Base-by-base conservation (phyloP, 768 basidiomycete genomes). In the Boletus patriciae region DNA sequence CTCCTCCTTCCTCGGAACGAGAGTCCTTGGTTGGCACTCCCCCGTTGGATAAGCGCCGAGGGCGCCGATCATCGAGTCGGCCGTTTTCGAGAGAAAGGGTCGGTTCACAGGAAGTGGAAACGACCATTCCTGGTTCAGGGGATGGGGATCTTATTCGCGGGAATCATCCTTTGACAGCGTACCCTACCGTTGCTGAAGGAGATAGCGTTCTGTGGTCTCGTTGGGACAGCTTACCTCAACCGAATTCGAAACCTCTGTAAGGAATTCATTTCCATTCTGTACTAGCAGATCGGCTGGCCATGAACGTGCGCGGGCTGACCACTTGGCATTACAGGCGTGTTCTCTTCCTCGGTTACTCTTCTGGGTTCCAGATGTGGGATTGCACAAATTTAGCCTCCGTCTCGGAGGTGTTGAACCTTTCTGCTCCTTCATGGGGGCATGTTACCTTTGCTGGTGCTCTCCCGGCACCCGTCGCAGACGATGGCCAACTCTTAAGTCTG, bases 321-420 rank as follows among this genome's bases (percentile, higher is more conserved):
- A 1, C 27, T 54, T 19, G 16, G 38, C 29, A 51, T 34, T 53
- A 29, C 33, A 80, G 80, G 42, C 74, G 77, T 25, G 61, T 85
- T 7, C 75, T 86, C 12, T 66, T 87, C 49, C 71, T 86, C 16
- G 84, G 78, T 6, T 87, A 86, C 65, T 57, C 65, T 33, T 70
- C 73, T 15, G 80, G 82, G 6, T 62, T 88, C 40, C 81, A 86
- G 64, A 74, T 86, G 19, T 88, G 85, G 85, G 84, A 87, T 60
- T 82, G 81, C 61, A 76, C 80, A 13, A 75, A 80, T 57, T 67
- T 87, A 10, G 80, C 72, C 52, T 62, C 77, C 1, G 76, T 84
- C 7, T 67, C 70, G 2, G 86, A 88, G 61, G 21, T 86, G 4
- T 67, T 88, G 55, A 83, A 86, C 56, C 55, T 88, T 34, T 61